Evolutionary conservation across 306 rosid species (phyloP).

Genomic region (Castanea sativa): DNA sequence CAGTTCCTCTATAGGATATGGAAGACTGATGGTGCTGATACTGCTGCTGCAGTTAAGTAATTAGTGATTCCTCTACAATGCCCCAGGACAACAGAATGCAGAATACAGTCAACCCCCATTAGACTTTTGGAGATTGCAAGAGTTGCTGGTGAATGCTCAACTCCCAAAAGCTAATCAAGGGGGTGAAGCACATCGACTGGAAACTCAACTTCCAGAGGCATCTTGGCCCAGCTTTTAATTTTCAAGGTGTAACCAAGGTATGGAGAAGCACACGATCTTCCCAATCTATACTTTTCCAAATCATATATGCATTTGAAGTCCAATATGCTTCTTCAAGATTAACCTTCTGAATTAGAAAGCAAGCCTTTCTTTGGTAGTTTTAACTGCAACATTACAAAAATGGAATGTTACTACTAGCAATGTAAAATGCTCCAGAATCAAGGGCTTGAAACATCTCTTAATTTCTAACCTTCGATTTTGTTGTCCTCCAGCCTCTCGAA

Average conservation of each 20-base stretch:
- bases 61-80: background rate
- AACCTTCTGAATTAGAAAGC: constrained; percentile 5
- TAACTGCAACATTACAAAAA: constrained; percentile 42
- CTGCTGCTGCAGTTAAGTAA: background rate
- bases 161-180: background rate
- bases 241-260: no score
- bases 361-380: constrained; percentile 21
- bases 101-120: background rate
- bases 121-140: no score
- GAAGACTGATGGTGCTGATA: background rate
- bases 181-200: background rate
- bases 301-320: background rate
- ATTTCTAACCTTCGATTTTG: constrained; percentile 60
- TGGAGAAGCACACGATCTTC: background rate
- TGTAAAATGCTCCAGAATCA: constrained; percentile 10
- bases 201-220: background rate
- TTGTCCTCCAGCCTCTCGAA: constrained; percentile 58
- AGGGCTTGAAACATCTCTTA: background rate
- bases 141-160: background rate
- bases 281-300: background rate
- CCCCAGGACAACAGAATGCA: background rate
- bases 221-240: background rate
- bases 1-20: background rate
- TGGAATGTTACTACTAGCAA: constrained; percentile 11
- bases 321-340: constrained; percentile 7